Base-by-base conservation (phyloP, 2,329 filamentous ascomycete genomes). In the Microdochium bolleyi region DNA sequence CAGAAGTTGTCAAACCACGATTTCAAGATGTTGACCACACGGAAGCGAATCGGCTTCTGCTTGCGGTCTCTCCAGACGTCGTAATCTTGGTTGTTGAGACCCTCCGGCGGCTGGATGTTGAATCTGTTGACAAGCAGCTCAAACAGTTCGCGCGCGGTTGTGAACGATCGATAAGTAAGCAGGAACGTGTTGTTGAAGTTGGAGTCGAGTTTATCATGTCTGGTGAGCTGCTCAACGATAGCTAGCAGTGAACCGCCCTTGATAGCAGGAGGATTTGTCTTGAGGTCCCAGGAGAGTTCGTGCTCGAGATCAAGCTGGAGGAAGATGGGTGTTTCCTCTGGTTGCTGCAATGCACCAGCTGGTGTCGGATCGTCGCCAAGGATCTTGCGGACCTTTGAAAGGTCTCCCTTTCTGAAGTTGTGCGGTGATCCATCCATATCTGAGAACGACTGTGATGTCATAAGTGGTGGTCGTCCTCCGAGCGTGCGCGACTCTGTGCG, bases 1-100 rank as follows among this genome's bases (percentile, higher is more conserved):
- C 94, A 99, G 69, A 94, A 97, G 61, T 88, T 92, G 66, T 97
- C 94, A 60, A 99, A 94, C 94, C 94, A 99, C 70, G 84, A 95
- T 78, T 97, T 97, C 49, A 99, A 74, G 58, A 96, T 97, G 64
- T 97, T 99, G 58, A 99, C 91, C 2, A 99, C 92, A 44, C 94
- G 85, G 73, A 99, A 95, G 34, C 94, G 83, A 56, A 97, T 96
- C 4, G 90, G 88, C 65, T 95, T 96, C 68, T 97, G 94, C 73
- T 99, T 99, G 65, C 86, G 85, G 66, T 96, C 90, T 34, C 88
- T 83, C 94, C 94, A 99, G 27, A 82, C 77, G 52, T 96, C 89
- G 61, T 88, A 90, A 58, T 97, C 91, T 38, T 80, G 72, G 52
- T 82, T 79, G 9, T 75, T 83, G 50, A 99, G 74, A 5, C 89